These are phyloP conservation scores for Thalia dealbata DNA, from an alignment of 176 grass and related monocot genomes.

Conservation along the genomic window DNA sequence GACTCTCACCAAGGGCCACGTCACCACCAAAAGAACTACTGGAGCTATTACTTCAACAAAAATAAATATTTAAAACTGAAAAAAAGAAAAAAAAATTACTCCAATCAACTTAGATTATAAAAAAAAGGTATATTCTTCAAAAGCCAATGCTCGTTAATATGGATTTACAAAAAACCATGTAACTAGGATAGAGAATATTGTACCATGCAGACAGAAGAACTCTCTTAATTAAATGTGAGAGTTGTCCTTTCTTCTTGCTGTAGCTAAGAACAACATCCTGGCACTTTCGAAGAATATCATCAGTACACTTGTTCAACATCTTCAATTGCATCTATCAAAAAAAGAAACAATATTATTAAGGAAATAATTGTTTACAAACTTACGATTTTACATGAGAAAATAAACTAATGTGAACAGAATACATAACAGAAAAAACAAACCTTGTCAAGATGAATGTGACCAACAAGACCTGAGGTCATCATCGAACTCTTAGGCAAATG, in stretches of 20 bases:
- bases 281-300: conserved; percentile 60
- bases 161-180: not conserved
- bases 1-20: too few relatives aligned
- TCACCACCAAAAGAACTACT: too few relatives aligned
- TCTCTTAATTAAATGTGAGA: conserved; percentile 59
- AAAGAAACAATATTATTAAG: conserved; percentile 3
- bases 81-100: not conserved
- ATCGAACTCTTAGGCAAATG: conserved; percentile 38
- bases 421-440: conserved; percentile 22
- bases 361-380: too few relatives aligned
- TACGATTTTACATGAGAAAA: conserved; percentile 7
- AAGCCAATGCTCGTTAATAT: not conserved
- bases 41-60: too few relatives aligned
- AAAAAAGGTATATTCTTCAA: not conserved
- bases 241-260: conserved; percentile 69
- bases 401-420: conserved; percentile 13
- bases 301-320: conserved; percentile 40
- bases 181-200: not conserved
- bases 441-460: conserved; percentile 87
- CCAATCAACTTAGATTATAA: not conserved
- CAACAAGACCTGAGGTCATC: conserved; percentile 51
- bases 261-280: conserved; percentile 49
- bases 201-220: conserved; percentile 54
- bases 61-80: too few relatives aligned
- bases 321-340: conserved; percentile 50